These are phyloP conservation scores for Polytrichum commune DNA, from an alignment of 225 moss, liverwort and hornwort species.

Conservation along the genomic window DNA sequence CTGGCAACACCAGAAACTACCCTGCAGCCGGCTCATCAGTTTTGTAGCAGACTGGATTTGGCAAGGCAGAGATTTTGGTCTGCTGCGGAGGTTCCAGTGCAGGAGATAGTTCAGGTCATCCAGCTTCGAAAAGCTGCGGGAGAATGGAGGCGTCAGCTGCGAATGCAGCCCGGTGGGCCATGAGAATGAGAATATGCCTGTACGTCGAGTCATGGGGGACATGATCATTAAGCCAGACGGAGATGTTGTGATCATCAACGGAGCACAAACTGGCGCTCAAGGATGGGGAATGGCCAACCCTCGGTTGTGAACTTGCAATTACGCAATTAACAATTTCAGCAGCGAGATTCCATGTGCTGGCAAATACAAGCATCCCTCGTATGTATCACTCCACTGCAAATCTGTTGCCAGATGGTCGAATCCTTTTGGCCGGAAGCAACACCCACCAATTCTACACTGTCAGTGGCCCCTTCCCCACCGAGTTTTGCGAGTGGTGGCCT, in stretches of 20 bases:
- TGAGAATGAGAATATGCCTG: slow-evolving; percentile 26
- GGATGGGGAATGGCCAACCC: slow-evolving; percentile 8
- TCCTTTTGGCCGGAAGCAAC: slow-evolving; percentile 7
- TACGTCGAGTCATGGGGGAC: slow-evolving; percentile 1
- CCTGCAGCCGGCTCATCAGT: slow-evolving; percentile 19
- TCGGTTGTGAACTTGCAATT: neutral
- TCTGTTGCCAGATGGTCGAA: slow-evolving; percentile 1
- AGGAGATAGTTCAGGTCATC: neutral
- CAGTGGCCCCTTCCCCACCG: slow-evolving; percentile 3
- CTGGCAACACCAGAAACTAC: slow-evolving; percentile 21
- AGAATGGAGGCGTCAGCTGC: neutral
- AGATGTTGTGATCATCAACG: slow-evolving; percentile 14
- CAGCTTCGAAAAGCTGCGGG: slow-evolving; percentile 17
- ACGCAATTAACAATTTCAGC: neutral
- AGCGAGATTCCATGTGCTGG: slow-evolving; percentile 1
- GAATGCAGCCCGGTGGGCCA: slow-evolving; percentile 5
- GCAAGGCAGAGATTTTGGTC: slow-evolving; percentile 7
- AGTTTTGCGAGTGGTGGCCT: slow-evolving; percentile 12
- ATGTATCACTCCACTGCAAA: slow-evolving; percentile 12
- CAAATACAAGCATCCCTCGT: neutral
- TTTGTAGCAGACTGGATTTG: neutral
- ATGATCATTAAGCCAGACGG: slow-evolving; percentile 15
- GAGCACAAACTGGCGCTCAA: neutral
- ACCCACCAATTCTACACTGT: slow-evolving; percentile 14
- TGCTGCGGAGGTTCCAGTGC: slow-evolving; percentile 19